Evolutionary conservation across 2,329 filamentous ascomycete species (phyloP).

Genomic region (Colletotrichum eremochloae): DNA sequence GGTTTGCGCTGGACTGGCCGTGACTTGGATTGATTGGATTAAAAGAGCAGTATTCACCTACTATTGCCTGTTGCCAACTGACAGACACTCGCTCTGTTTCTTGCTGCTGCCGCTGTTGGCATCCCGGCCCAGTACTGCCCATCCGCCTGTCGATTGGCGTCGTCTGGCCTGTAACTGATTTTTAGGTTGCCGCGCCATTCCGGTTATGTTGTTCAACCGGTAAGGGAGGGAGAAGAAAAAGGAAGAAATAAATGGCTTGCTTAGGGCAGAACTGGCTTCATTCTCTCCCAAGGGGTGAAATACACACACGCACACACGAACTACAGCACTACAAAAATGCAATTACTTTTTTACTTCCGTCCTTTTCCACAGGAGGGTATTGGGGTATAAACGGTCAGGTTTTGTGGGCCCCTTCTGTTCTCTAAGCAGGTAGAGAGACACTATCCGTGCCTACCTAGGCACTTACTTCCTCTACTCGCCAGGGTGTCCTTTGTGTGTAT

Average conservation of each 20-base stretch:
- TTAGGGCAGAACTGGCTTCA: not conserved
- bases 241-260: constrained; percentile 15
- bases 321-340: not conserved
- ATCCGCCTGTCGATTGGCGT: constrained; percentile 10
- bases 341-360: not conserved
- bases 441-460: not conserved
- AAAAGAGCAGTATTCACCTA: not conserved
- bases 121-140: not conserved
- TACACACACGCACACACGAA: not conserved
- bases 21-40: not conserved
- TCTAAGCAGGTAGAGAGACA: not conserved
- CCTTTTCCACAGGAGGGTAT: not conserved
- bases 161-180: constrained; percentile 16
- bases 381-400: not conserved
- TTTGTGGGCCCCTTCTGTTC: not conserved
- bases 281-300: not conserved
- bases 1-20: not conserved
- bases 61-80: constrained; percentile 2
- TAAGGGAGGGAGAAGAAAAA: constrained; percentile 13
- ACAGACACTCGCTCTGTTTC: not conserved
- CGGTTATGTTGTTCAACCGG: constrained; percentile 15
- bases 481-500: not conserved
- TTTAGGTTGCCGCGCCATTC: constrained; percentile 4
- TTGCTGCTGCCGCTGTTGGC: not conserved
- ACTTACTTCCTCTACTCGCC: not conserved